Evolutionary conservation across 106 monocot genomes (phyloP), one percentile per base, ranked within the genome.

Genomic region (Vanilla planifolia): DNA sequence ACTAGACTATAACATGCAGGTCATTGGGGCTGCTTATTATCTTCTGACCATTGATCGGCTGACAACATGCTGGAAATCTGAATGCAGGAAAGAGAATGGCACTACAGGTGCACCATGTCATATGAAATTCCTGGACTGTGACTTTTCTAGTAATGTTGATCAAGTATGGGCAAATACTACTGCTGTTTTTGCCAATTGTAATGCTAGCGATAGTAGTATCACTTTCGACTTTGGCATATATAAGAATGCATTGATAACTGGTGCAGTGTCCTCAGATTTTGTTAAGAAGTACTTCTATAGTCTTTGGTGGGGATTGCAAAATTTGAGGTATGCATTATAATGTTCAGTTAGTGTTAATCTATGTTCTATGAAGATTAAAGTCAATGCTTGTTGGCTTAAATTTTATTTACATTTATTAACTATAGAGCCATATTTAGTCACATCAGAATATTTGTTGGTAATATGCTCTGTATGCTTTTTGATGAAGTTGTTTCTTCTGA

Each of bases 301-400:
- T 29, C 75, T 95, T 52, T 95, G 94, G 94, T 95, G 94, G 94
- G 94, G 94, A 43, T 75, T 95, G 67, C 94, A 95, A 70, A 83
- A 86, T 60, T 59, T 95, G 37, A 95, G 96, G 96, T 96, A 30
- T 28, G 27, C 19, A 16, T 53, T 10, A 32, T 53, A 32, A 16
- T n/a, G n/a, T n/a, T n/a, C n/a, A n/a, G n/a, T n/a, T n/a, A n/a
- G n/a, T n/a, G n/a, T n/a, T n/a, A n/a, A n/a, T n/a, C n/a, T n/a
- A n/a, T n/a, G n/a, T n/a, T n/a, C n/a, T n/a, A n/a, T n/a, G n/a
- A n/a, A n/a, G n/a, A n/a, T n/a, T n/a, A n/a, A n/a, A n/a, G n/a
- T n/a, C n/a, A n/a, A n/a, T n/a, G n/a, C n/a, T n/a, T n/a, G n/a
- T n/a, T n/a, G n/a, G n/a, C n/a, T n/a, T n/a, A n/a, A n/a, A n/a